Base-by-base conservation (phyloP, 2,329 filamentous ascomycete genomes). In the Chrysosporium queenslandicum region DNA sequence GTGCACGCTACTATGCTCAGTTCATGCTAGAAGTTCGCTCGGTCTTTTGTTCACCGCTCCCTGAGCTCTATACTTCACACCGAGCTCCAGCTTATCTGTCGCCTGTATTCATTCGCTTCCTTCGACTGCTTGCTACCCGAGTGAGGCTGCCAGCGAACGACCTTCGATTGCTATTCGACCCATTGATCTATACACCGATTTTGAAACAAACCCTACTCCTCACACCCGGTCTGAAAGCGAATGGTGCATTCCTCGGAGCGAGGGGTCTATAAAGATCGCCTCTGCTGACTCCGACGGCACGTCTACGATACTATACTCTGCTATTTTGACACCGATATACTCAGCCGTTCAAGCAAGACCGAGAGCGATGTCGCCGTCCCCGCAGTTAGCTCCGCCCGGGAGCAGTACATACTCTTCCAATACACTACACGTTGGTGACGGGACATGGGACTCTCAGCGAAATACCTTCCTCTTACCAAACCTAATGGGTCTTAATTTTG, bases 401-500 rank as follows among this genome's bases (percentile, higher is more conserved):
- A 79, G 76, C 67, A 80, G 77, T 63, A 76, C 74, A 30, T 84
- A 84, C 66, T 68, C 74, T 39, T 82, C 80, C 42, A 72, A 77
- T 64, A 80, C 77, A 39, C 71, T 84, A 68, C 74, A 77, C 62
- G 80, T 84, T 46, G 81, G 81, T 46, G 81, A 84, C 67, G 81
- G 81, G 37, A 84, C 81, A 58, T 84, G 81, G 81, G 79, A 83
- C 58, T 74, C 73, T 29, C 67, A 72, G 56, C 73, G 79, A 56
- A 80, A 84, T 60, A 79, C 75, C 9, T 84, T 84, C 61, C 71
- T 84, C 58, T 66, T 84, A 52, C 81, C 81, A 41, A 83, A 83
- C 60, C 64, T 84, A 51, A 75, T 80, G 66, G 81, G 81, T 16
- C 61, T 82, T 34, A 83, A 84, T 61, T 81, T 83, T 64, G 79